Conservation (phyloP, 2,329 filamentous ascomycete species). For the Cytospora piceae region DNA sequence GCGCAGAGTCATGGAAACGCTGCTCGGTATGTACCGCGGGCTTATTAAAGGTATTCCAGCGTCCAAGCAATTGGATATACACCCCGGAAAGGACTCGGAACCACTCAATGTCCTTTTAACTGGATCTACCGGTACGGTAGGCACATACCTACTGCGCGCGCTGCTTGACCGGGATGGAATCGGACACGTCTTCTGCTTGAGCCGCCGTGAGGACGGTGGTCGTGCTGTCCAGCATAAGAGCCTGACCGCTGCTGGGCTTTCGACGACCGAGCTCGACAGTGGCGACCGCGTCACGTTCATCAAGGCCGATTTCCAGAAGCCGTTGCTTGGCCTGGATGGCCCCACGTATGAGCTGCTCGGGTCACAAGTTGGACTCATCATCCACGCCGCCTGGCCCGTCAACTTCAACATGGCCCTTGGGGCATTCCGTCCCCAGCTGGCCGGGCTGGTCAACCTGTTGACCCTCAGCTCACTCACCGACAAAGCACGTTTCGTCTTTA, state of each 20-base stretch:
- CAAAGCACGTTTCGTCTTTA: constrained; percentile 31
- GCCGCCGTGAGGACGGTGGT: constrained; percentile 34
- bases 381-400: constrained; percentile 36
- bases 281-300: constrained; percentile 33
- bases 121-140: constrained; percentile 36
- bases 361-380: constrained; percentile 29
- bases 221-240: constrained; percentile 17
- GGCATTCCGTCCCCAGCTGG: constrained; percentile 33
- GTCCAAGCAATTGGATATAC: neutral
- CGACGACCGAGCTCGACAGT: constrained; percentile 7
- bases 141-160: constrained; percentile 32
- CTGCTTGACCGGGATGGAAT: constrained; percentile 31
- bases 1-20: constrained; percentile 24
- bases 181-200: constrained; percentile 37
- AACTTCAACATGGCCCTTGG: constrained; percentile 34
- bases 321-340: constrained; percentile 31
- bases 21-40: constrained; percentile 30
- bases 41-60: constrained; percentile 30
- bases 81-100: neutral
- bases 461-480: constrained; percentile 22
- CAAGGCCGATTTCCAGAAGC: constrained; percentile 31
- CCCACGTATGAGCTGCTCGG: constrained; percentile 29
- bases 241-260: constrained; percentile 21
- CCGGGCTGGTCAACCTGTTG: constrained; percentile 33
- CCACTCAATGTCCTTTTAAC: constrained; percentile 35